Conservation (phyloP, 2,329 filamentous ascomycete genomes). For the Diaporthe capsici region DNA sequence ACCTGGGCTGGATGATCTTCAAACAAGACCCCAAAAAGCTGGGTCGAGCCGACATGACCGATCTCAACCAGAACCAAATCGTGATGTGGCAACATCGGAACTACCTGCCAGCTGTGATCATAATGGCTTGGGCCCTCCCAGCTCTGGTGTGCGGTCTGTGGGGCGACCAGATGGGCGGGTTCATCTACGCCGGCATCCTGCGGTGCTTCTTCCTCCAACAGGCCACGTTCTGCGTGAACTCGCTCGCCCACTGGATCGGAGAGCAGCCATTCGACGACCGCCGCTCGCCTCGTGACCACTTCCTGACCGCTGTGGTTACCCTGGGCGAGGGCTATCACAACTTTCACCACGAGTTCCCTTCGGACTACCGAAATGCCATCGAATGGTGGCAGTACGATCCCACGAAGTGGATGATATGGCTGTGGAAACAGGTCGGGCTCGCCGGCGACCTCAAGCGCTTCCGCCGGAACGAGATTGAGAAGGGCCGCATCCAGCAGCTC, state of each 20-base stretch:
- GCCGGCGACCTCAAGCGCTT: slow-evolving; percentile 93
- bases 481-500: slow-evolving; percentile 87
- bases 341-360: slow-evolving; percentile 96
- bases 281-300: slow-evolving; percentile 90
- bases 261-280: slow-evolving; percentile 95
- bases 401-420: slow-evolving; percentile 90
- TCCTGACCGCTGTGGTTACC: slow-evolving; percentile 87
- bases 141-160: slow-evolving; percentile 83
- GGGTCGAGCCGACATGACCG: slow-evolving; percentile 89
- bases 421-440: slow-evolving; percentile 86
- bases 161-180: slow-evolving; percentile 86
- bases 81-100: slow-evolving; percentile 91
- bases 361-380: slow-evolving; percentile 92
- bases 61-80: slow-evolving; percentile 87
- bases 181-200: slow-evolving; percentile 87
- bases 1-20: slow-evolving; percentile 92
- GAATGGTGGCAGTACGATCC: slow-evolving; percentile 94
- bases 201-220: slow-evolving; percentile 93
- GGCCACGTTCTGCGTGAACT: slow-evolving; percentile 95
- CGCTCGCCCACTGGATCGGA: slow-evolving; percentile 91
- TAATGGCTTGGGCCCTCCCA: slow-evolving; percentile 84
- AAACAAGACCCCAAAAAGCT: slow-evolving; percentile 93
- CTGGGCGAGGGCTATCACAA: slow-evolving; percentile 92
- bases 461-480: slow-evolving; percentile 92
- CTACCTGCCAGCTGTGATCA: slow-evolving; percentile 84